Percentiles rank a stretch among this genome's conserved stretches.
Conservation (phyloP, 169 alveolate species). For the Cytauxzoon felis region DNA sequence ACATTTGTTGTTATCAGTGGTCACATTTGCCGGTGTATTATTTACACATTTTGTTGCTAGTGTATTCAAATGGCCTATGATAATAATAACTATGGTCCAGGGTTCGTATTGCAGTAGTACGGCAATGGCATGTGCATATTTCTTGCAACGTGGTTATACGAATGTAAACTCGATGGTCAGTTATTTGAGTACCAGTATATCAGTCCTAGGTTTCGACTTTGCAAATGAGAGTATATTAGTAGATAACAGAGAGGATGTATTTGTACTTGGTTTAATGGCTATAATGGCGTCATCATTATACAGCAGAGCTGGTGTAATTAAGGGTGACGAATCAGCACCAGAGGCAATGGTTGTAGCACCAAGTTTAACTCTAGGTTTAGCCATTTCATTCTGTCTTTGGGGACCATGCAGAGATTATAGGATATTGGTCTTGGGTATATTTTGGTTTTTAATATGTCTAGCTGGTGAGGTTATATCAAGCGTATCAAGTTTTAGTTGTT, state of each 20-base stretch:
- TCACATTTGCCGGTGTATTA: slow-evolving; percentile 32
- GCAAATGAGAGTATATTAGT: slow-evolving; percentile 12
- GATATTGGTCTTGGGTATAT: slow-evolving; percentile 40
- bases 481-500: slow-evolving; percentile 28
- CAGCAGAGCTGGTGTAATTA: slow-evolving; percentile 41
- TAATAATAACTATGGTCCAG: slow-evolving; percentile 35
- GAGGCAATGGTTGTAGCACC: slow-evolving; percentile 55
- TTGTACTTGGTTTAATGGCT: slow-evolving; percentile 33
- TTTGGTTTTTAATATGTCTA: slow-evolving; percentile 50
- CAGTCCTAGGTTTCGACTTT: slow-evolving; percentile 2
- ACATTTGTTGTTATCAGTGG: slow-evolving; percentile 28
- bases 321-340: slow-evolving; percentile 39
- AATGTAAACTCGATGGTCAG: slow-evolving; percentile 11
- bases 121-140: slow-evolving; percentile 33
- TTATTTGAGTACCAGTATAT: slow-evolving; percentile 7
- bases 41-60: slow-evolving; percentile 35
- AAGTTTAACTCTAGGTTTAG: slow-evolving; percentile 47
- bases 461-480: slow-evolving; percentile 50
- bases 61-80: slow-evolving; percentile 49
- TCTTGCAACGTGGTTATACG: slow-evolving; percentile 45
- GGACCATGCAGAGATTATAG: slow-evolving; percentile 64
- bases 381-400: slow-evolving; percentile 33
- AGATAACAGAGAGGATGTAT: slow-evolving; percentile 37
- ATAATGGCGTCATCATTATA: slow-evolving; percentile 54
- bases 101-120: slow-evolving; percentile 51